These are phyloP conservation scores for Ustilago loliicola DNA, from an alignment of 1,284 basidiomycete genomes.

Conservation along the genomic window DNA sequence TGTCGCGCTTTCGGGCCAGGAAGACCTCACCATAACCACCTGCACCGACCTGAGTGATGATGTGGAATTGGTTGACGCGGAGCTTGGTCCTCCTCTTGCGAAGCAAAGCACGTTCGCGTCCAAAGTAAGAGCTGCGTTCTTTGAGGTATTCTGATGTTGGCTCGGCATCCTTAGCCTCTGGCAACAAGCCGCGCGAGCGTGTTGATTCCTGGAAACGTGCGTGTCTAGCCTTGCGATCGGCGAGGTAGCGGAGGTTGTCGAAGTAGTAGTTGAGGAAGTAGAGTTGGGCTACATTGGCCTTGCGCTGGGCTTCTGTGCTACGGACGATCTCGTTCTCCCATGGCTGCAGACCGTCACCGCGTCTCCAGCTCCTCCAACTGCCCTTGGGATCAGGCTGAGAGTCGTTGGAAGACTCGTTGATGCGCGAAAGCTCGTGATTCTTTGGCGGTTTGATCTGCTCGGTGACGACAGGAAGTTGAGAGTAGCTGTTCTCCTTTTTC, in stretches of 20 bases:
- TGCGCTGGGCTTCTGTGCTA: constrained; percentile 64
- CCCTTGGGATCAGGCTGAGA: constrained; percentile 56
- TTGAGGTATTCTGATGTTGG: constrained; percentile 77
- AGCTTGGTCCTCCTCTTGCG: constrained; percentile 67
- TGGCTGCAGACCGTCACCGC: constrained; percentile 62
- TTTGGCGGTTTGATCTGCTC: constrained; percentile 39
- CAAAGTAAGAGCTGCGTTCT: constrained; percentile 61
- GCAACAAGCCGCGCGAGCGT: constrained; percentile 41
- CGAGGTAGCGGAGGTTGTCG: constrained; percentile 66
- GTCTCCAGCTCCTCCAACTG: constrained; percentile 61
- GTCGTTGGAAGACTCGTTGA: constrained; percentile 38
- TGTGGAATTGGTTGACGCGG: constrained; percentile 69
- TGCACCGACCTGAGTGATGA: constrained; percentile 69
- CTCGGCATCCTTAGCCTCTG: constrained; percentile 80
- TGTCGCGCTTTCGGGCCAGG: constrained; percentile 68
- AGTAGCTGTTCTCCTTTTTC: constrained; percentile 46
- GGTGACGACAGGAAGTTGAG: constrained; percentile 30
- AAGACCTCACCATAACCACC: constrained; percentile 70
- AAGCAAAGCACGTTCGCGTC: constrained; percentile 64
- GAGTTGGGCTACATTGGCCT: constrained; percentile 69
- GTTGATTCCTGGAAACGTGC: constrained; percentile 79
- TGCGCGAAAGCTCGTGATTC: constrained; percentile 27
- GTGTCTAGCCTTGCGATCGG: constrained; percentile 70
- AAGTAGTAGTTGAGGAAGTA: constrained; percentile 71
- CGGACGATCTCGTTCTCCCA: constrained; percentile 67